A percentile compares a stretch with the other conserved stretches of the same genome.
Evolutionary conservation across 192 early-diverging fungal species (phyloP).

Genomic region (Chytriomyces confervae): DNA sequence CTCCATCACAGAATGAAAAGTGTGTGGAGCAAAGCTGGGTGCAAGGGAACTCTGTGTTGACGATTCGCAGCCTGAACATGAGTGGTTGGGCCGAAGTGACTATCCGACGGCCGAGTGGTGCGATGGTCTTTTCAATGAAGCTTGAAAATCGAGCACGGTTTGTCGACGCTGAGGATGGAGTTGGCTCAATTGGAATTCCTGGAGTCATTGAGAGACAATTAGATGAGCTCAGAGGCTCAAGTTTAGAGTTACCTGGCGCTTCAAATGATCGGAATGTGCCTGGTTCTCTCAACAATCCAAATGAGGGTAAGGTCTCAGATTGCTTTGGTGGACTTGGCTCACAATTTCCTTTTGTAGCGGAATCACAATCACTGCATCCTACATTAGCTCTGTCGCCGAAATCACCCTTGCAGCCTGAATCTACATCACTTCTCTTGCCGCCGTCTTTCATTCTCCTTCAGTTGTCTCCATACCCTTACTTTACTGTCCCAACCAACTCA

Average conservation of each 20-base stretch:
- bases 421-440: constrained; percentile 30
- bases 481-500: constrained; percentile 51
- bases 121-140: constrained; percentile 69
- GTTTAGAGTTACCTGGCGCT: too few species aligned
- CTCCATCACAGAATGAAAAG: constrained; percentile 29
- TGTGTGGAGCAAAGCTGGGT: constrained; percentile 73
- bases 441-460: constrained; percentile 68
- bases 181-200: not conserved
- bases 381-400: not conserved
- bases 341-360: too few species aligned
- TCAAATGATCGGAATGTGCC: too few species aligned
- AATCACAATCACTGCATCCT: too few species aligned
- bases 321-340: too few species aligned
- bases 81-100: constrained; percentile 81
- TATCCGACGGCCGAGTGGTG: constrained; percentile 82
- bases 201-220: constrained; percentile 4
- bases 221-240: not conserved
- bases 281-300: too few species aligned
- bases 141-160: constrained; percentile 65
- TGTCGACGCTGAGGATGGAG: not conserved
- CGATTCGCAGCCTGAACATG: constrained; percentile 69
- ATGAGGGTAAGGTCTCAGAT: too few species aligned
- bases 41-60: constrained; percentile 86
- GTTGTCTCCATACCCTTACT: constrained; percentile 75
- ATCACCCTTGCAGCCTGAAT: not conserved